phyloP scores from a whole-genome alignment of 1,139 yeast species.

The Pichia sorboxylosa region DNA sequence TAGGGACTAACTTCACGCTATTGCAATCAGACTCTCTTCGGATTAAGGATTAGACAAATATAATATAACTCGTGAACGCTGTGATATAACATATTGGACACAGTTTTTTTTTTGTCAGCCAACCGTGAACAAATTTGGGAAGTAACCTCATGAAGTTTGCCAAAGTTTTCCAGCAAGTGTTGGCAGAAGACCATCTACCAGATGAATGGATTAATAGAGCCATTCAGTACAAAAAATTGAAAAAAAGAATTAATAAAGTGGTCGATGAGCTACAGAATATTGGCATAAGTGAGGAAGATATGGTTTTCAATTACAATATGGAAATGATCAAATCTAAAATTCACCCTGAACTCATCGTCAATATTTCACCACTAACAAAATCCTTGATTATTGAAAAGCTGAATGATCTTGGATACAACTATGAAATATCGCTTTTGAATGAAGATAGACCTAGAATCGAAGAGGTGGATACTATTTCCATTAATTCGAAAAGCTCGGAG shows the following conservation, averaged over 20 bases:
- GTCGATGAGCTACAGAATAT: slow-evolving; percentile 45
- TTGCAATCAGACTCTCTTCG: too few relatives aligned
- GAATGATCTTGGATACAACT: slow-evolving; percentile 14
- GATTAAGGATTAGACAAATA: too few relatives aligned
- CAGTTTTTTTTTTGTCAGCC: too few relatives aligned
- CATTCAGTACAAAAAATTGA: slow-evolving; percentile 58
- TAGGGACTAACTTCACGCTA: too few relatives aligned
- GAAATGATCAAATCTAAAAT: slow-evolving; percentile 12
- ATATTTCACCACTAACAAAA: slow-evolving; percentile 14
- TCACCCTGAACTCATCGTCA: slow-evolving; percentile 15
- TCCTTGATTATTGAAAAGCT: slow-evolving; percentile 14
- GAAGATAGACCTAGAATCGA: slow-evolving; percentile 10
- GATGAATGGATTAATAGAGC: slow-evolving; percentile 60
- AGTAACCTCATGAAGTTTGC: slow-evolving; percentile 80
- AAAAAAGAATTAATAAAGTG: slow-evolving; percentile 52
- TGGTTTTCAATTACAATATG: slow-evolving; percentile 15
- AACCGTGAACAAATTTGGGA: too few relatives aligned
- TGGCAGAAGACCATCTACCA: slow-evolving; percentile 52
- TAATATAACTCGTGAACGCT: neutral
- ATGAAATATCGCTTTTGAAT: slow-evolving; percentile 19
- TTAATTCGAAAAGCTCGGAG: neutral
- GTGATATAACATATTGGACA: neutral
- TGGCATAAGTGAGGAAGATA: slow-evolving; percentile 39
- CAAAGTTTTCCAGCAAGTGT: slow-evolving; percentile 52
- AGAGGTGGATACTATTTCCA: neutral